Conservation (phyloP, 2,329 filamentous ascomycete species). For the Rugonectria rugulosa region DNA sequence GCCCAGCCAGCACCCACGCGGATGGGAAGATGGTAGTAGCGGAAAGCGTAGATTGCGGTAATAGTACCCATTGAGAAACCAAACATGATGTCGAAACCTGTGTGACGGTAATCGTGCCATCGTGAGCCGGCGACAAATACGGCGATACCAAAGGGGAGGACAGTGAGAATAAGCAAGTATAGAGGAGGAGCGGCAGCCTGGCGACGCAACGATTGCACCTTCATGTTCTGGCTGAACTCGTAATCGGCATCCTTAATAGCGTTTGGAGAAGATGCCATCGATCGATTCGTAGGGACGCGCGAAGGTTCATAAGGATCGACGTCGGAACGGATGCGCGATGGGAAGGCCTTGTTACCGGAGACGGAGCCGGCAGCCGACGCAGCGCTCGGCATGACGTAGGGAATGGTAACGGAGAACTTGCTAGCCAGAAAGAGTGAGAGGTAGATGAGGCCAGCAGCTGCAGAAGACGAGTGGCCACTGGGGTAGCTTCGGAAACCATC, state of each 20-base stretch:
- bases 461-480: slow-evolving; percentile 65
- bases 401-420: slow-evolving; percentile 79
- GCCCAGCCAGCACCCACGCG: slow-evolving; percentile 81
- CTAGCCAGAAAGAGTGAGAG: slow-evolving; percentile 86
- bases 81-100: slow-evolving; percentile 90
- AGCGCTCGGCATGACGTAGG: slow-evolving; percentile 65
- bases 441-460: slow-evolving; percentile 83
- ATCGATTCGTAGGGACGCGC: slow-evolving; percentile 31
- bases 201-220: slow-evolving; percentile 58
- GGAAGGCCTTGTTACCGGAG: slow-evolving; percentile 78
- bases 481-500: slow-evolving; percentile 86
- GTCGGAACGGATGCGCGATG: slow-evolving; percentile 68
- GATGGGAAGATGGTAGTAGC: slow-evolving; percentile 86
- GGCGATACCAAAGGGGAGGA: slow-evolving; percentile 76
- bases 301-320: slow-evolving; percentile 44
- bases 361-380: slow-evolving; percentile 56
- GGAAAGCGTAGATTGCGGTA: slow-evolving; percentile 77
- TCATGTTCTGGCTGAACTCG: slow-evolving; percentile 41
- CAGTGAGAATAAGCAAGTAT: slow-evolving; percentile 74
- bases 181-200: slow-evolving; percentile 84
- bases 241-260: slow-evolving; percentile 31
- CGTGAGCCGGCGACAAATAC: slow-evolving; percentile 86
- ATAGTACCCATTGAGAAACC: slow-evolving; percentile 81
- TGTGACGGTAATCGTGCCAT: slow-evolving; percentile 88
- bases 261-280: slow-evolving; percentile 30